Base-by-base conservation (phyloP, 805 yeast genomes). In the Metschnikowia hibisci region DNA sequence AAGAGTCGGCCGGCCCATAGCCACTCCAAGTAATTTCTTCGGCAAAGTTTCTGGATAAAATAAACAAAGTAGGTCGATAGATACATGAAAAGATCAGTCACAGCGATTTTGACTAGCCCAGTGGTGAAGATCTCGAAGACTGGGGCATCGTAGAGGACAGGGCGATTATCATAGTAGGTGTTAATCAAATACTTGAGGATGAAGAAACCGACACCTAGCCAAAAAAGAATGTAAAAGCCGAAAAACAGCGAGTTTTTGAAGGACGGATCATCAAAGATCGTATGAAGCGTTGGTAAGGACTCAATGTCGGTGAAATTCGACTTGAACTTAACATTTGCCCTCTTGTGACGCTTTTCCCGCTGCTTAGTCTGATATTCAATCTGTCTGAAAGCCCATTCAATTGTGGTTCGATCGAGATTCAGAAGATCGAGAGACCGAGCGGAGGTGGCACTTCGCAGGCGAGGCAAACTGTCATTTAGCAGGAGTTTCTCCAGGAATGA, bases 141-240 rank as follows among this genome's bases (percentile, higher is more conserved):
- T 28, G 80, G 78, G 23, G 81, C 76, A 22, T 77, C 68, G 38
- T 72, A 58, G 8, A 78, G 39, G 7, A 65, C 51, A 8, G 81
- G 78, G 20, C 73, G 58, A 23, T 61, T 59, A 10, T 61, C 63
- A 30, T 74, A 48, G 54, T 76, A 76, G 51, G 82, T 78, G 45
- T 79, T 74, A 13, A 81, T 66, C 7, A 81, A 54, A 15, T 75
- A 74, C 45, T 80, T 78, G 25, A 80, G 54, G 44, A 80, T 74
- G 30, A 74, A 60, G 43, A 82, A 70, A 20, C 76, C 81, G 4
- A 81, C 74, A 4, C 78, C 76, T 42, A 86, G 65, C 96, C 96
- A 87, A 48, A 81, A 79, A 38, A 89, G 74, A 4, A 87, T 82
- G 61, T 81, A 91, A 46, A 93, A 75, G 2, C 98, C 98, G 52